Evolutionary conservation across 495 filamentous ascomycete species (phyloP).

Genomic region (Aspergillus sclerotioniger): DNA sequence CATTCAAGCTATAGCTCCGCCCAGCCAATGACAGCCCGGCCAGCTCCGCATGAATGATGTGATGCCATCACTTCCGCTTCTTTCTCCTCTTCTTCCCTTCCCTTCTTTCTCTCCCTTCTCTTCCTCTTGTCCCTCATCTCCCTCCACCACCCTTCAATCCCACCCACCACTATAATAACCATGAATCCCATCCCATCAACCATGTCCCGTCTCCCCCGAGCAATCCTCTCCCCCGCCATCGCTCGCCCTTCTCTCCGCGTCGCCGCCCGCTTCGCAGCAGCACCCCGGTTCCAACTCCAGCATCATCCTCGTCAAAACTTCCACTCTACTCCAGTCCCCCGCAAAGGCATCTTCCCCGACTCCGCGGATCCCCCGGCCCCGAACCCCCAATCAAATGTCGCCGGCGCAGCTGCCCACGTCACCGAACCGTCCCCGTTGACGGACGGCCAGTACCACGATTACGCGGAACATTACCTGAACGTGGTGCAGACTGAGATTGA

Average conservation of each 20-base stretch:
- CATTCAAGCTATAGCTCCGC: background rate
- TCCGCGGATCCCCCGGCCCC: constrained; percentile 40
- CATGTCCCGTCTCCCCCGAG: constrained; percentile 16
- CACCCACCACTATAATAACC: background rate
- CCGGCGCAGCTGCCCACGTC: constrained; percentile 35
- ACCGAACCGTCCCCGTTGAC: constrained; percentile 42
- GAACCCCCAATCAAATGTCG: constrained; percentile 34
- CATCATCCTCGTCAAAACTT: constrained; percentile 22
- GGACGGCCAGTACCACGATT: constrained; percentile 44
- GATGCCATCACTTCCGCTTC: constrained; percentile 12
- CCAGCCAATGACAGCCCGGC: constrained; percentile 5
- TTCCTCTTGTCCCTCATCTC: constrained; percentile 4
- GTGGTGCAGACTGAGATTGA: constrained; percentile 46
- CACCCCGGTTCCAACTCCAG: background rate
- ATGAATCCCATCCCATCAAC: background rate
- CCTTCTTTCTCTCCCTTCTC: constrained; percentile 6
- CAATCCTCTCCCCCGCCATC: constrained; percentile 14
- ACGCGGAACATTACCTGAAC: constrained; percentile 52
- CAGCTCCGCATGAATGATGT: constrained; percentile 14
- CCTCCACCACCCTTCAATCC: background rate
- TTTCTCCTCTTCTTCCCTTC: background rate
- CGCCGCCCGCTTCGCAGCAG: constrained; percentile 18
- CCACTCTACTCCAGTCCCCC: constrained; percentile 27
- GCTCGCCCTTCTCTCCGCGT: constrained; percentile 27
- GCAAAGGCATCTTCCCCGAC: constrained; percentile 45